Base-by-base conservation (phyloP, 2,329 filamentous ascomycete species). In the Gaeumannomyces sp. region DNA sequence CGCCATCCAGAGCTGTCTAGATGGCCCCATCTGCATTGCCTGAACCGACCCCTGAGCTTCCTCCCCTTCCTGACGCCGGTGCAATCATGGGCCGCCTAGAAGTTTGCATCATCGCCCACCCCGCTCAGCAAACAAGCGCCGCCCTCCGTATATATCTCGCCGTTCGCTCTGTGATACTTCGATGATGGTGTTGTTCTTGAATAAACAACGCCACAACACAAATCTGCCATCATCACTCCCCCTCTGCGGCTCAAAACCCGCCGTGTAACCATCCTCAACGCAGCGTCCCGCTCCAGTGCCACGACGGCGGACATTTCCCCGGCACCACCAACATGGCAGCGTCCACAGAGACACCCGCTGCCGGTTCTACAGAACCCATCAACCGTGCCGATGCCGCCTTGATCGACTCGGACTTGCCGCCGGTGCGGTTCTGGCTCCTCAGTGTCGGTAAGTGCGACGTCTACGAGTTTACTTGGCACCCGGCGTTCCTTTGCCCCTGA, bases 361-460 rank as follows among this genome's bases (percentile, higher is more conserved):
- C 45, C 22, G 19, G 45, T n/a, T 53, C 45, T 22, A 53, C 45
- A n/a, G 45, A 53, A 11, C 45, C n/a, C 33, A 29, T 53, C 19
- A 62, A 16, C 31, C 60, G 16, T 22, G 60, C 33, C n/a, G 60
- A 53, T 50, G 60, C 28, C 60, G 60, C 60, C 33, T 25, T 62
- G n/a, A 57, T 58, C 25, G 62, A 61, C 22, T 60, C 64, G 13
- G 22, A 33, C 7, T 61, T 69, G n/a, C 60, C 65, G 7, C 62
- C 65, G 14, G 64, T 62, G 65, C 67, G 68, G 0, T 70, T 68
- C n/a, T 66, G 65, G 64, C 14, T 65, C 0, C 63, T 69, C 63
- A 68, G 68, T 38, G 13, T 67, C 19, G 69, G 68, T 68, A 61
- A 33, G 64, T 60, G 4, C 57, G 53, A 28, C 3, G 35, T 16